These are phyloP conservation scores for Claviceps monticola DNA, from an alignment of 2,329 filamentous ascomycete species.

Conservation along the genomic window DNA sequence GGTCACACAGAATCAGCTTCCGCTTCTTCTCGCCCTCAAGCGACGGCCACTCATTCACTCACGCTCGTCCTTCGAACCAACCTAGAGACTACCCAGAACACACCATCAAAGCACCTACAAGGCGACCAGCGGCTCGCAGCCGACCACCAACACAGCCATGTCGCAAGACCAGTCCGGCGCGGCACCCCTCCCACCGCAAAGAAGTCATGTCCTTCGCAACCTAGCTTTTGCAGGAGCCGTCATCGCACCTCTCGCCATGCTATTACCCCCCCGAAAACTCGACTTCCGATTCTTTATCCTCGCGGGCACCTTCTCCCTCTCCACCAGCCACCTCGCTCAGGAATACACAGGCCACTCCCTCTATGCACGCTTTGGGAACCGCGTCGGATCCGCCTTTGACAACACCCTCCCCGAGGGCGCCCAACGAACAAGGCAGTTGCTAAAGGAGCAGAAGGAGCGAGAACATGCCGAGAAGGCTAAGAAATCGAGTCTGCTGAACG, in stretches of 20 bases:
- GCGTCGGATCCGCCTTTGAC: slow-evolving; percentile 31
- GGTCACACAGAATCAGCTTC: no score
- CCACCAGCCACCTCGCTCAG: slow-evolving; percentile 40
- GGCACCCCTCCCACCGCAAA: slow-evolving; percentile 17
- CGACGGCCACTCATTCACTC: no score
- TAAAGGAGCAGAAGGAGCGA: slow-evolving; percentile 31
- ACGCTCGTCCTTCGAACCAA: no score
- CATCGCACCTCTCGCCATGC: slow-evolving; percentile 31
- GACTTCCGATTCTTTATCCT: slow-evolving; percentile 38
- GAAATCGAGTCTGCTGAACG: slow-evolving; percentile 23
- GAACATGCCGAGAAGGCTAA: slow-evolving; percentile 22
- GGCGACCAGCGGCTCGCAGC: no score
- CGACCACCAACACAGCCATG: slow-evolving; percentile 10
- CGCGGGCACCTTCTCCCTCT: slow-evolving; percentile 34
- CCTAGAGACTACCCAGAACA: no score
- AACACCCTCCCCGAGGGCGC: slow-evolving; percentile 44
- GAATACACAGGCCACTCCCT: slow-evolving; percentile 44
- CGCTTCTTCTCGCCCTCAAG: no score
- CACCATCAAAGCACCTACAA: no score
- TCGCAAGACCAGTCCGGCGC: slow-evolving; percentile 13
- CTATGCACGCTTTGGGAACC: slow-evolving; percentile 30
- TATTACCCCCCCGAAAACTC: slow-evolving; percentile 36
- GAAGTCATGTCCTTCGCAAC: slow-evolving; percentile 29
- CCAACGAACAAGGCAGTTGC: slow-evolving; percentile 29
- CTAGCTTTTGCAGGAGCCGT: slow-evolving; percentile 33